Evolutionary conservation across 1,284 basidiomycete genomes (phyloP).

Genomic region (Cystobasidium pallidum): DNA sequence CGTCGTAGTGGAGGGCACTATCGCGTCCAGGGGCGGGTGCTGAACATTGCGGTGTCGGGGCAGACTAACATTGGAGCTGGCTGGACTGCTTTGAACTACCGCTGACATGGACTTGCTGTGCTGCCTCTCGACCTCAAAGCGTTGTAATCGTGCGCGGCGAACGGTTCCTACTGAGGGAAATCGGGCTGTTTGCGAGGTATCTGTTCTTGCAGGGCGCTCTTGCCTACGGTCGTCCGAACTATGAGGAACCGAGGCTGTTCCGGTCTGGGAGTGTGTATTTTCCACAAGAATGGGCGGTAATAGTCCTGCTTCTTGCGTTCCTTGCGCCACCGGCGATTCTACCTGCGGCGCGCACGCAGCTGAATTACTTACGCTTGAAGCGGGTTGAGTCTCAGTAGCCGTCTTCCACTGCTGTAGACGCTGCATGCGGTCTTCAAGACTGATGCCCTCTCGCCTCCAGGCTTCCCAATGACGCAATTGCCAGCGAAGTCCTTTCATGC

Average conservation of each 20-base stretch:
- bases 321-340: too few species aligned
- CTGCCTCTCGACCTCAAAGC: slow-evolving; percentile 38
- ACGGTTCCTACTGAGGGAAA: slow-evolving; percentile 37
- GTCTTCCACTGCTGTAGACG: slow-evolving; percentile 26
- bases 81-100: slow-evolving; percentile 22
- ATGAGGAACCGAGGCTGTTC: not conserved
- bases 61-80: not conserved
- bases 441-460: slow-evolving; percentile 34
- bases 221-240: not conserved
- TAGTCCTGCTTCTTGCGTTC: not conserved
- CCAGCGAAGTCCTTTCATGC: slow-evolving; percentile 19
- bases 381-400: not conserved
- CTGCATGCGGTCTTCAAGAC: slow-evolving; percentile 23
- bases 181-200: slow-evolving; percentile 8
- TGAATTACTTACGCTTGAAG: not conserved
- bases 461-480: slow-evolving; percentile 42
- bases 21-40: not conserved
- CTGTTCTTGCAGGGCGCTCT: not conserved
- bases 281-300: not conserved
- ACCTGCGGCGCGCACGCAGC: not conserved
- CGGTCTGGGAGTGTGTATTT: not conserved
- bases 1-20: not conserved
- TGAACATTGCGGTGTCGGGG: not conserved
- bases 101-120: slow-evolving; percentile 21
- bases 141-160: slow-evolving; percentile 25